A percentile compares a stretch with the other conserved stretches of the same genome.
phyloP scores from a whole-genome alignment of 345 rosid genomes.

The Arabidopsis arenosa region DNA sequence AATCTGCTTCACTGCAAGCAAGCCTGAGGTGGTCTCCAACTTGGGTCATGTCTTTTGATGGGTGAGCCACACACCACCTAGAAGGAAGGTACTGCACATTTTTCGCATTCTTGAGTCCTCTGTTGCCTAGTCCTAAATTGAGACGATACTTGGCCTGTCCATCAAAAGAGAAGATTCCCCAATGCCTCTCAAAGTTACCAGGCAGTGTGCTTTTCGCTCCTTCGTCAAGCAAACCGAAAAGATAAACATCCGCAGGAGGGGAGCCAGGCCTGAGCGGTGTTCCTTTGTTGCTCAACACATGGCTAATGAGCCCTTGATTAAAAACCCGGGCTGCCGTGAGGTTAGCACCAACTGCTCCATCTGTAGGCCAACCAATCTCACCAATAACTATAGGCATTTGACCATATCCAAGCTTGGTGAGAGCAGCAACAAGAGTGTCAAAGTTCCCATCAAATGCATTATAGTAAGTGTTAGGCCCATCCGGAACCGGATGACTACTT shows the following conservation, averaged over 20 bases:
- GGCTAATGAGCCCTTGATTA: constrained; percentile 86
- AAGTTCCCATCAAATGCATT: constrained; percentile 95
- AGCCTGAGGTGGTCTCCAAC: constrained; percentile 74
- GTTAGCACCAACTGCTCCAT: constrained; percentile 83
- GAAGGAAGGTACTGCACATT: constrained; percentile 83
- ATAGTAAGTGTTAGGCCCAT: constrained; percentile 75
- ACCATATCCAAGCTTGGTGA: constrained; percentile 77
- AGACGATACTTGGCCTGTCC: constrained; percentile 94
- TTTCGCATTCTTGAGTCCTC: constrained; percentile 66
- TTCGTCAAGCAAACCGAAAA: constrained; percentile 90
- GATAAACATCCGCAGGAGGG: constrained; percentile 83
- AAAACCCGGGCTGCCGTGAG: constrained; percentile 83
- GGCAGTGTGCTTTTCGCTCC: constrained; percentile 85
- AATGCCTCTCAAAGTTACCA: constrained; percentile 93
- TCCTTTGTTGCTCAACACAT: constrained; percentile 73
- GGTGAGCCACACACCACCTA: constrained; percentile 95
- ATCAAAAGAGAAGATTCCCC: constrained; percentile 97
- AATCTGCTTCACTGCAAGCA: constrained; percentile 86
- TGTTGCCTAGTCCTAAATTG: constrained; percentile 78
- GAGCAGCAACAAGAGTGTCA: constrained; percentile 92
- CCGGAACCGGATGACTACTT: constrained; percentile 76
- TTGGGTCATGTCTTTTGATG: constrained; percentile 62
- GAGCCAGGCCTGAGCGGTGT: constrained; percentile 86
- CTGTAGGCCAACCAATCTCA: constrained; percentile 97
- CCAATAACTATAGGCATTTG: constrained; percentile 94